Percentiles rank a stretch among this genome's conserved stretches.
These are phyloP conservation scores for barley (Hordeum vulgare) DNA, from an alignment of 176 grass and related monocot genomes.

Conservation along the genomic window MorexV3_pseudomolecules_assembly NC_058518.1:25754809-25755308, in stretches of 20 bases:
- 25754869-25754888: no score
- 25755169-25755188: background rate
- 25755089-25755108: background rate
- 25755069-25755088: background rate
- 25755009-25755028: no score
- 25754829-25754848: no score
- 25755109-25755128: background rate
- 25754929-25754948: no score
- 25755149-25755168: background rate
- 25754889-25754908: no score
- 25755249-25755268: background rate
- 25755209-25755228: background rate
- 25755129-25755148: background rate
- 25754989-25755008: no score
- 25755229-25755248: background rate
- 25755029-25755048: background rate
- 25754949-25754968: no score
- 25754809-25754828: no score
- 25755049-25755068: background rate
- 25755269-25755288: background rate
- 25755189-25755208: background rate
- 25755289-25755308: constrained; percentile 9
- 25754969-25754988: no score
- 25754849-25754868: no score
- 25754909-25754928: no score